Base-by-base conservation (phyloP, 805 yeast species). In the Lachancea mirantina region DNA sequence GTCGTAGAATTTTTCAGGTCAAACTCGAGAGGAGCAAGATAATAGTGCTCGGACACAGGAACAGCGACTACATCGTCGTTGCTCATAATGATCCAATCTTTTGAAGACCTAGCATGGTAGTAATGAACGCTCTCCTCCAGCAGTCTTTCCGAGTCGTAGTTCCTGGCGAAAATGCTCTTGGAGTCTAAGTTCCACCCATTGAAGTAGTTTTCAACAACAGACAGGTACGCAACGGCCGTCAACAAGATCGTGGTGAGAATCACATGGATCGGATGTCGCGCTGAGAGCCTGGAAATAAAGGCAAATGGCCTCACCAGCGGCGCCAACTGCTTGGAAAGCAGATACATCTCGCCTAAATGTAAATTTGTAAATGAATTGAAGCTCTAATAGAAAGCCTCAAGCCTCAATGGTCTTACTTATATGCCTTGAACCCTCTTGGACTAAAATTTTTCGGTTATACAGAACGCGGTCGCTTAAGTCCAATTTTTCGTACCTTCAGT, bases 261-360 rank as follows among this genome's bases (percentile, higher is more conserved):
- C 34, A 85, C 72, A 59, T 88, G 97, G 45, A 89, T 84, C 11
- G 98, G 98, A 51, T 78, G 72, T 39, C 73, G 72, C 9, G 95
- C 92, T 33, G 89, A 74, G 14, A 69, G 55, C 37, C 56, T 61
- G 8, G 74, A 68, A 22, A 62, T 35, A 37, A 63, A 64, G 28
- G 83, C 80, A 33, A 76, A 47, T 13, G 50, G 49, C 10, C 48
- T 47, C 8, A 65, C 62, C 23, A 57, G 35, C 9, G 42, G 49
- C 32, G 46, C 50, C 42, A 61, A 50, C 28, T 59, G 59, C 35
- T 41, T 49, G 14, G 49, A 50, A 6, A 59, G 28, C 30, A 55
- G 33, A 9, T 55, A 50, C 57, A 53, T 52, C 11, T 22, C 8
- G 14, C 14, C 10, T n/a, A n/a, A n/a, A n/a, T n/a, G n/a, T n/a